Evolutionary conservation across 305 asterid genomes (phyloP), one percentile per base, ranked within the genome.

Genomic region (Plantago coronopus): DNA sequence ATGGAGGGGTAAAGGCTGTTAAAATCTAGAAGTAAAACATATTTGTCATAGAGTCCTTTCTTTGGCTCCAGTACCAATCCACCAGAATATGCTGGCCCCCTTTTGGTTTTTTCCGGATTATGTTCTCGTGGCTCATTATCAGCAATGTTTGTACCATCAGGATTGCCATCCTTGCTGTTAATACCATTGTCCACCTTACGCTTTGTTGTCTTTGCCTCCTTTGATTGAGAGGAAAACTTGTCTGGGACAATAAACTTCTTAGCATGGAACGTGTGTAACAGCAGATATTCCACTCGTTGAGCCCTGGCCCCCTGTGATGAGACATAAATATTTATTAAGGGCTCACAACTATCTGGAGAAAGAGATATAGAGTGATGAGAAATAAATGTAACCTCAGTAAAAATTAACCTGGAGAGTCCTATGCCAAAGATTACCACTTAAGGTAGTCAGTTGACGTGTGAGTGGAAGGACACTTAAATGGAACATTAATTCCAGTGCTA

Each of bases 1-100:
- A 94, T 94, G 59, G 99, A 94, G 66, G 99, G 99, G 79, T 94
- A 94, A 66, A 94, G 97, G 76, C 99, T 94, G 86, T 94, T 94
- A 82, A 94, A 94, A 80, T 94, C 99, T 77, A 94, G 79, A 70
- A 94, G 96, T 72, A 94, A 77, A 62, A 86, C 80, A 75, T 83
- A 94, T 76, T 94, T 94, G 79, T 94, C 99, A 69, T 94, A 94
- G 50, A 94, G 81, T 57, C 99, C 99, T 71, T 77, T 84, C 81
- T 89, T 94, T 20, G 99, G 99, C 83, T 94, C 99, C 82, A 94
- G 81, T 72, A 94, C 99, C 69, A 89, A 77, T 59, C 99, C 99
- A 73, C 99, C 99, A 17, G 94, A 72, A 76, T 89, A 94, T 57
- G 99, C 74, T 55, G 97, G 95, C 10, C 95, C 96, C 68, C 85